Conservation (phyloP, 352 stramenopile species). For the Nothophytophthora sp. region DNA sequence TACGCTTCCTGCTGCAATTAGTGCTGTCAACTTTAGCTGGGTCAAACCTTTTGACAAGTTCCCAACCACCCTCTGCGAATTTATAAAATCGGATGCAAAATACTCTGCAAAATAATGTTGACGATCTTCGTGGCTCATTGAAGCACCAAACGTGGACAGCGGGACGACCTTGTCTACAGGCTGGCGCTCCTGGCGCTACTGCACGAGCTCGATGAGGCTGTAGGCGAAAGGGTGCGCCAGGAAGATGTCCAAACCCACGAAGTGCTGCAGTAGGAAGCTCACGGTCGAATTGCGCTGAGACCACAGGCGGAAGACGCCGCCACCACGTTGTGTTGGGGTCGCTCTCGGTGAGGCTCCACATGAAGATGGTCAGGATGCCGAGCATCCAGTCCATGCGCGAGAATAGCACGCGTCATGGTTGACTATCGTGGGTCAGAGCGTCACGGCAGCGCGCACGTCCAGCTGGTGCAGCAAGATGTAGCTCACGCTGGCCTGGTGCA, state of each 20-base stretch:
- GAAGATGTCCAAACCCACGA: slow-evolving; percentile 24
- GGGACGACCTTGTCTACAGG: slow-evolving; percentile 20
- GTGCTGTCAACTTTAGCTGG: no score
- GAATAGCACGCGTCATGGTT: slow-evolving; percentile 47
- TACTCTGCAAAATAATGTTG: no score
- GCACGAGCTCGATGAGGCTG: slow-evolving; percentile 32
- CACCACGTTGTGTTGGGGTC: slow-evolving; percentile 25
- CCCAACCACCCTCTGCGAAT: no score
- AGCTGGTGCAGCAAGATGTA: slow-evolving; percentile 40
- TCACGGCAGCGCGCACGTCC: slow-evolving; percentile 35
- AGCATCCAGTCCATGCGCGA: slow-evolving; percentile 37
- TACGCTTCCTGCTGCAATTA: no score
- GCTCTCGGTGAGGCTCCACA: slow-evolving; percentile 23
- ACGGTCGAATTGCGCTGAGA: slow-evolving; percentile 17
- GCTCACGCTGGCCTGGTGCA: slow-evolving; percentile 30
- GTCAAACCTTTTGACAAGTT: no score
- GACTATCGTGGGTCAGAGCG: slow-evolving; percentile 37
- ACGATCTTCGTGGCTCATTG: no score
- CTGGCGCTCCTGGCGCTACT: slow-evolving; percentile 24
- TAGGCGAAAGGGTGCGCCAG: slow-evolving; percentile 29
- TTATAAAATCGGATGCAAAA: no score
- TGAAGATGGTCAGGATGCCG: slow-evolving; percentile 20
- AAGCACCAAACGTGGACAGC: no score
- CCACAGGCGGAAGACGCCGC: slow-evolving; percentile 15
- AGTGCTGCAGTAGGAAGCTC: slow-evolving; percentile 30